phyloP scores from a whole-genome alignment of 768 basidiomycete genomes.

The Amanita pseudoporphyria region DNA sequence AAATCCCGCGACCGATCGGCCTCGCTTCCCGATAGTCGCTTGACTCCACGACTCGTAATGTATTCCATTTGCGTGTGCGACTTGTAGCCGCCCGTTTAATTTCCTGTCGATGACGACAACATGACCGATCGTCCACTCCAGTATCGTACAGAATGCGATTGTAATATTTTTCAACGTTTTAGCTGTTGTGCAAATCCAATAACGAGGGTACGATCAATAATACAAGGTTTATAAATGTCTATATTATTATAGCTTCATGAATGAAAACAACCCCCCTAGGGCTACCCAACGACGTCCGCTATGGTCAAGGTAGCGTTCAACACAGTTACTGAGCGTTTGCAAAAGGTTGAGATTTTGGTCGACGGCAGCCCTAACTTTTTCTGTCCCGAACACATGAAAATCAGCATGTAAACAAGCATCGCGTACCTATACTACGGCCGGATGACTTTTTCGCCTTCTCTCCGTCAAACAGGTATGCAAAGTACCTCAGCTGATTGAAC shows the following conservation, averaged over 20 bases:
- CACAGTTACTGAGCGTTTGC: conserved; percentile 39
- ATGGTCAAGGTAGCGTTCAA: conserved; percentile 75
- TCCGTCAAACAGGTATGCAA: conserved; percentile 64
- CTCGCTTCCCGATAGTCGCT: too few species aligned
- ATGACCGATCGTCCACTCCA: too few species aligned
- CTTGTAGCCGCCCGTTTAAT: too few species aligned
- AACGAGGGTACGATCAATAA: too few species aligned
- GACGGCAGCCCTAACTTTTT: conserved; percentile 42
- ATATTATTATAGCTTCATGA: conserved; percentile 49
- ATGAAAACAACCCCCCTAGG: conserved; percentile 69
- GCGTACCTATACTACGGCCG: conserved; percentile 35
- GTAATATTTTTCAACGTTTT: too few species aligned
- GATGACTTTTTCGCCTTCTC: conserved; percentile 48
- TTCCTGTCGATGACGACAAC: too few species aligned
- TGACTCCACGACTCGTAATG: too few species aligned
- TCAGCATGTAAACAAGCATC: not conserved
- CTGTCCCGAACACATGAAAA: conserved; percentile 24
- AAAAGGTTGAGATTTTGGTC: conserved; percentile 43
- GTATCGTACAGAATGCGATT: too few species aligned
- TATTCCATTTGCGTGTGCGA: too few species aligned
- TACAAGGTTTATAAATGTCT: too few species aligned
- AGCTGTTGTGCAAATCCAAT: not conserved
- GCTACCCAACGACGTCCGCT: conserved; percentile 90
- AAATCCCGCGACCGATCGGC: too few species aligned
- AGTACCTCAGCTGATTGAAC: conserved; percentile 89